These are phyloP conservation scores for Russula olivacea DNA, from an alignment of 768 basidiomycete genomes.

Conservation along the genomic window DNA sequence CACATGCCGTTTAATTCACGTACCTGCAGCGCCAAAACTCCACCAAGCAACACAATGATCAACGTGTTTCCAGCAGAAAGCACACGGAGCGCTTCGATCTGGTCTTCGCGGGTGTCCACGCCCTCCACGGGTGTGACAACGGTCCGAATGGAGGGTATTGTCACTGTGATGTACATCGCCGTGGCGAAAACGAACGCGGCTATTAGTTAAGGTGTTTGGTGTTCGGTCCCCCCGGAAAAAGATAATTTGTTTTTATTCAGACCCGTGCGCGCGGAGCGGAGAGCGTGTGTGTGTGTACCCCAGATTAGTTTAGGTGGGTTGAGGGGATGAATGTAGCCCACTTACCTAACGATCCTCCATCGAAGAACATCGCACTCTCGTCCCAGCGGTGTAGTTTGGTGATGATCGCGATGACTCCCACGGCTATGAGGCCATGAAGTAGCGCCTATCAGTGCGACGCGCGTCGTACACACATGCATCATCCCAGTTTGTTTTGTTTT, in stretches of 20 bases:
- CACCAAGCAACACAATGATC: slow-evolving; percentile 60
- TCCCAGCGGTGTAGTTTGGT: slow-evolving; percentile 83
- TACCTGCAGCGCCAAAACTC: slow-evolving; percentile 69
- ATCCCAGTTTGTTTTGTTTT: neutral
- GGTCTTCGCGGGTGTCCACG: slow-evolving; percentile 57
- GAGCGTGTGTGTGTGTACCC: neutral
- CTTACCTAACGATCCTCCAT: slow-evolving; percentile 81
- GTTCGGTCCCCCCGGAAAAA: neutral
- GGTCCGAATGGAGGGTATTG: slow-evolving; percentile 70
- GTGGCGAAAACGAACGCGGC: slow-evolving; percentile 70
- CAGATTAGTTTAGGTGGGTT: neutral
- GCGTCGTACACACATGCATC: slow-evolving; percentile 1
- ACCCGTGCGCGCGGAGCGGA: neutral
- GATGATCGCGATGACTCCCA: slow-evolving; percentile 69
- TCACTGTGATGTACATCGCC: slow-evolving; percentile 77
- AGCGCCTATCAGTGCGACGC: slow-evolving; percentile 50
- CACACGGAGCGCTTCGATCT: slow-evolving; percentile 71
- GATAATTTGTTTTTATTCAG: neutral
- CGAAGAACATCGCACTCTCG: slow-evolving; percentile 93
- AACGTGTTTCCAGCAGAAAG: slow-evolving; percentile 86
- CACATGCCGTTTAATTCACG: slow-evolving; percentile 27
- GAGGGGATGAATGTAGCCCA: slow-evolving; percentile 17
- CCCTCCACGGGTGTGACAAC: slow-evolving; percentile 53
- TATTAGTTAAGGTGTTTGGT: slow-evolving; percentile 30
- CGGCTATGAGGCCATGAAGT: slow-evolving; percentile 76